Conservation (phyloP, 306 rosid genomes). For the Comarum palustre region DNA sequence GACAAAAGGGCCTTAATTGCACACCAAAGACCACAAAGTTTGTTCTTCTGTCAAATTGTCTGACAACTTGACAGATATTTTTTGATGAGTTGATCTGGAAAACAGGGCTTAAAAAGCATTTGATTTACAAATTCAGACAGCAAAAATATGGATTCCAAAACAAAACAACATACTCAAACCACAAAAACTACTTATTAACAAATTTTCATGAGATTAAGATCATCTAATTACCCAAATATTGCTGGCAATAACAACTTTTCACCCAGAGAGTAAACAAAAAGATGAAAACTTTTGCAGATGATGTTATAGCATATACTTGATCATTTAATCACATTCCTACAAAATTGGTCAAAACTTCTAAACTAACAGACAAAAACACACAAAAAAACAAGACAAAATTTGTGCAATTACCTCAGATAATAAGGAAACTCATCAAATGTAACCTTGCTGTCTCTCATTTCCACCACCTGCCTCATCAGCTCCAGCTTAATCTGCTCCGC, state of each 20-base stretch:
- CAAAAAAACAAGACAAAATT: neutral
- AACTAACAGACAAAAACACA: constrained; percentile 2
- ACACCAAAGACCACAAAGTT: neutral
- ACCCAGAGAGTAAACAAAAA: neutral
- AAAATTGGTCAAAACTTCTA: neutral
- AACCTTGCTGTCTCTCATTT: constrained; percentile 53
- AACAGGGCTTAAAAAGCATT: neutral
- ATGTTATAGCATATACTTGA: neutral
- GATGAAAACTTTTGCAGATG: neutral
- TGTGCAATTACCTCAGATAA: constrained; percentile 62
- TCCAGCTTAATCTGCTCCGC: constrained; percentile 68
- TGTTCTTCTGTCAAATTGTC: neutral
- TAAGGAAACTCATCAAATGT: constrained; percentile 80
- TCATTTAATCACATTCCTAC: neutral
- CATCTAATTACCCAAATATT: constrained; percentile 28
- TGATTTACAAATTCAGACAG: neutral
- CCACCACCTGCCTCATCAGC: constrained; percentile 55
- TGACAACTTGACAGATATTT: neutral
- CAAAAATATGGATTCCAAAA: neutral
- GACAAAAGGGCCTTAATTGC: neutral
- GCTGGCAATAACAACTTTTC: constrained; percentile 17
- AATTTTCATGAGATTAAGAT: constrained; percentile 7
- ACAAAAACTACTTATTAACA: constrained; percentile 11
- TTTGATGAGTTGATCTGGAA: neutral
- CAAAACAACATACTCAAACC: neutral